Conservation (phyloP, 2,329 filamentous ascomycete species). For the Elsinoe australis region DNA sequence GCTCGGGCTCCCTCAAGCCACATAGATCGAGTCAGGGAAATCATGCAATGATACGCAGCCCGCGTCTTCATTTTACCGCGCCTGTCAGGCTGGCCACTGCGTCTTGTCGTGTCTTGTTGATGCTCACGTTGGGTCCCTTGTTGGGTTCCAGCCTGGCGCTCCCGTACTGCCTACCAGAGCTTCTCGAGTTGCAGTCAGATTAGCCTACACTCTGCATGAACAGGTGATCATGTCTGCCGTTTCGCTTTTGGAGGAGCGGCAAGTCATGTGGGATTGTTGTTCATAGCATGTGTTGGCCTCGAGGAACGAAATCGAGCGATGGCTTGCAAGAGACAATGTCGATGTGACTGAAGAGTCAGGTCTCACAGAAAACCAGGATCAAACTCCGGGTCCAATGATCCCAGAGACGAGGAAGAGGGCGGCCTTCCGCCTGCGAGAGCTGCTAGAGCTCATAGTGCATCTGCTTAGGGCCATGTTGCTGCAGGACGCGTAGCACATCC, state of each 20-base stretch:
- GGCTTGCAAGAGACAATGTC: background rate
- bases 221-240: constrained; percentile 12
- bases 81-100: constrained; percentile 13
- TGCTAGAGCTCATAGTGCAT: background rate
- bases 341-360: constrained; percentile 6
- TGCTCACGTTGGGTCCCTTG: constrained; percentile 1
- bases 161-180: background rate
- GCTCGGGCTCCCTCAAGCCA: constrained; percentile 10
- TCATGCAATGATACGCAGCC: constrained; percentile 12
- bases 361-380: background rate
- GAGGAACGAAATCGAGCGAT: constrained; percentile 5
- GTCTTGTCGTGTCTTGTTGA: constrained; percentile 9
- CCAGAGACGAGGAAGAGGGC: constrained; percentile 1
- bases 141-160: constrained; percentile 9
- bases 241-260: background rate
- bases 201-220: constrained; percentile 4
- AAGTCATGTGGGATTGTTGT: constrained; percentile 2
- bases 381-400: constrained; percentile 1
- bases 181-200: constrained; percentile 1
- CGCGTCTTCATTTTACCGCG: constrained; percentile 13
- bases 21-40: constrained; percentile 16
- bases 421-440: background rate
- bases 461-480: constrained; percentile 1
- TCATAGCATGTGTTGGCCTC: background rate
- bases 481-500: constrained; percentile 1